Evolutionary conservation across 225 moss, liverwort and hornwort species (phyloP), one percentile per base, ranked within the genome.

Genomic region (Lunularia cruciata): DNA sequence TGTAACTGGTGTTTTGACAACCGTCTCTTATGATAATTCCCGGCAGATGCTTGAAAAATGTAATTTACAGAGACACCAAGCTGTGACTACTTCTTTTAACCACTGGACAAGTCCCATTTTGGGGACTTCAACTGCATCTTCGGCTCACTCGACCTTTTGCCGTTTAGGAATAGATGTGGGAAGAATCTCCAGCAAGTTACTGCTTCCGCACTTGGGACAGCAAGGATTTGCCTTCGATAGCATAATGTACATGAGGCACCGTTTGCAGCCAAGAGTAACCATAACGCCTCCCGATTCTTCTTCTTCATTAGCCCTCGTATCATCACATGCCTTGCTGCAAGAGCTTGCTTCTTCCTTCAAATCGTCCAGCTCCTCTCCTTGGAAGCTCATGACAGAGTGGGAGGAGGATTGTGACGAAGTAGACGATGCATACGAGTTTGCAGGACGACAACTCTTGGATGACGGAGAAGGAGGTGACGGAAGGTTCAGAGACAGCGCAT

Each of bases 171-270:
- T 0, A 1, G 85, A 60, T 47, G 60, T 46, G 0, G 85, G 78
- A 19, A 76, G 70, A 25, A 88, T 73, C 25, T 88, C 77, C 33
- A 90, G 68, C 66, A 88, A 80, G 27, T 82, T 76, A 3, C 77
- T 75, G 68, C 83, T 84, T 19, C 92, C 92, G 38, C 92, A 93
- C 70, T 81, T 88, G 25, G 92, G 88, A 67, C 92, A 93, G 33
- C 78, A 79, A 7, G 85, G 88, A 77, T 87, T 74, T 20, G 80
- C 71, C 80, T 90, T 90, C 18, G 86, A 80, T 40, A 85, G 75
- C 90, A 90, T 86, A 43, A 90, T 79, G 38, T 85, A 93, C 85
- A 90, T 79, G 3, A 77, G 86, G 47, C 92, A 93, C 43, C 78
- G 81, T 73, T 75, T 77, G 83, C 92, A 93, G 6, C 90, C 92